Conservation (phyloP, 805 yeast species). For the Saccharomyces kudriavzevii region DNA sequence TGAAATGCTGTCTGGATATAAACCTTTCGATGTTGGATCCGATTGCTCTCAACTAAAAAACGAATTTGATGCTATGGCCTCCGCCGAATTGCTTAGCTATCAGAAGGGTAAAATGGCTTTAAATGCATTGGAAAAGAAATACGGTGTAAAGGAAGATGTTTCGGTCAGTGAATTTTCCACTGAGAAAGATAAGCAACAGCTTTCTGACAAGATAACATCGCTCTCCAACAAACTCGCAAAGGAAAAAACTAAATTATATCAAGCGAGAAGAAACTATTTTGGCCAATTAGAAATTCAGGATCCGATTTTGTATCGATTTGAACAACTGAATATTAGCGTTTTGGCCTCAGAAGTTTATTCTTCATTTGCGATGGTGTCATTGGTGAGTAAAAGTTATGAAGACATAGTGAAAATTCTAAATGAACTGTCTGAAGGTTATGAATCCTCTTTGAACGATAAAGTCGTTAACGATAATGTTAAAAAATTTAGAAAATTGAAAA, state of each 20-base stretch:
- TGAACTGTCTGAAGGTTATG: conserved; percentile 50
- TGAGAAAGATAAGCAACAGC: conserved; percentile 1
- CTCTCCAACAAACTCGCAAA: conserved; percentile 7
- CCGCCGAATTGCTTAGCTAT: conserved; percentile 52
- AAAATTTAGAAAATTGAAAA: conserved; percentile 37
- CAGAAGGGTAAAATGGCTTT: conserved; percentile 39
- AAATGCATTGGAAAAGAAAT: conserved; percentile 15
- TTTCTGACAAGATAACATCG: conserved; percentile 6
- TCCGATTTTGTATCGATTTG: conserved; percentile 20
- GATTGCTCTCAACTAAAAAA: conserved; percentile 25
- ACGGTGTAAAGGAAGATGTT: conserved; percentile 14
- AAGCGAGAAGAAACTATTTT: conserved; percentile 12
- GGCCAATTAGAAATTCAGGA: conserved; percentile 14
- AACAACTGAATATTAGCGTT: conserved; percentile 9
- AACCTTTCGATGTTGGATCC: neutral
- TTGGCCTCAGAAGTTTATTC: conserved; percentile 8
- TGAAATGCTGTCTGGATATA: conserved; percentile 36
- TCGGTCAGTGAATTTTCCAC: conserved; percentile 4
- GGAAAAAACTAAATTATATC: conserved; percentile 18
- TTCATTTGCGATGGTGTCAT: conserved; percentile 13
- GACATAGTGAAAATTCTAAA: conserved; percentile 34
- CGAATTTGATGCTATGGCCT: conserved; percentile 18
- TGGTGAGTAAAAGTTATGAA: conserved; percentile 16
- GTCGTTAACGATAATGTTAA: conserved; percentile 72
- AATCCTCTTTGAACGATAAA: conserved; percentile 77